Conservation (phyloP, 805 yeast species). For the Debaryomyces castellii region DNA sequence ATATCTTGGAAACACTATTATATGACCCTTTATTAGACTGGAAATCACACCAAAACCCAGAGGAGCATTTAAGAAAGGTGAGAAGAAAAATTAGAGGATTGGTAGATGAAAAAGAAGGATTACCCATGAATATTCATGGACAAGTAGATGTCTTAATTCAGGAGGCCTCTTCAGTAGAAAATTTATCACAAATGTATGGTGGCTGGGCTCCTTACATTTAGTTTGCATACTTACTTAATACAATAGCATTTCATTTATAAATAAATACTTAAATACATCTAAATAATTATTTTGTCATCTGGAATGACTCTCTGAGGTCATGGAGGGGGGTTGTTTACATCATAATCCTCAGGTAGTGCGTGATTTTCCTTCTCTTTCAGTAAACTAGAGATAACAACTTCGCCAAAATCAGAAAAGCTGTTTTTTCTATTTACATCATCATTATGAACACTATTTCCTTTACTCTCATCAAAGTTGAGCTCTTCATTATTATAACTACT, state of each 20-base stretch:
- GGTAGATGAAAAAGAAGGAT: constrained; percentile 70
- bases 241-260: not conserved
- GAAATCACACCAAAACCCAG: constrained; percentile 53
- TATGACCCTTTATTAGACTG: constrained; percentile 91
- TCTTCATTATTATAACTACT: not conserved
- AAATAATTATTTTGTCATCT: not conserved
- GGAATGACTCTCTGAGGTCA: not conserved
- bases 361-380: not conserved
- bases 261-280: no score
- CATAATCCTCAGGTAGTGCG: not conserved
- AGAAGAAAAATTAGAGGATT: constrained; percentile 83
- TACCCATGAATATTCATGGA: constrained; percentile 87
- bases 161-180: constrained; percentile 71
- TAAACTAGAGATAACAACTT: not conserved
- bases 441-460: not conserved
- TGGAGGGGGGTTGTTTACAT: not conserved
- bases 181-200: constrained; percentile 80
- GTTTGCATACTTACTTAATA: not conserved
- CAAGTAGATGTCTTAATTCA: constrained; percentile 88
- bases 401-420: not conserved
- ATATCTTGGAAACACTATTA: constrained; percentile 85
- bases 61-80: constrained; percentile 67
- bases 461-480: not conserved
- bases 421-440: not conserved
- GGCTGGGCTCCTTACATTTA: constrained; percentile 68